Base-by-base conservation (phyloP, 192 early-diverging fungal genomes). In the Pecoramyces ruminantium region DNA sequence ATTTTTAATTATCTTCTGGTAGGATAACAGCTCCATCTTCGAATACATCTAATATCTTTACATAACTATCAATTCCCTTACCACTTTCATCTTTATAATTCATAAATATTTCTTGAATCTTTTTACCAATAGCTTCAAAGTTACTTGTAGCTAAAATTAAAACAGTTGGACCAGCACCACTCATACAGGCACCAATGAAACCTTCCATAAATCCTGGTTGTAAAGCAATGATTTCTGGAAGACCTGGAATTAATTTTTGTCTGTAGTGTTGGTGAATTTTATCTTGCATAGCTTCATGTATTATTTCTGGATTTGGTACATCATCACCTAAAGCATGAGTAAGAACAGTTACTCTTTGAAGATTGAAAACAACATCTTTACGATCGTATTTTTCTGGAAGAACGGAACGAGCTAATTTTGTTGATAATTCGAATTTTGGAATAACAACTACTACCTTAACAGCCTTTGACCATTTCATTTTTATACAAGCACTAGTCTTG, bases 151-250 rank as follows among this genome's bases (percentile, higher is more conserved):
- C 96, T 78, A 99, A 86, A 25, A 93, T 95, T 39, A 99, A 87
- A 51, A 99, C 95, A 38, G 96, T 98, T 27, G 98, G 98, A 1
- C 98, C 98, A 8, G 98, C 98, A 77, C 98, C 98, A n/a, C n/a
- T n/a, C n/a, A n/a, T n/a, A n/a, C n/a, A n/a, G n/a, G n/a, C n/a
- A n/a, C n/a, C n/a, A n/a, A 81, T 93, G 94, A 96, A 98, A 38
- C 95, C 92, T 13, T 97, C 98, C 6, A 98, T 88, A 25, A 99
- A 85, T 8, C 96, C 96, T 0, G 94, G 94, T 29, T 90, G 85
- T 21, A 92, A 86, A 16, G 87, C 81, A 29, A 99, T 86, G 85
- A 98, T 93, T 82, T 96, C 90, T 29, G 94, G 86, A 78, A 99
- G 88, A 29, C n/a, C n/a, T n/a, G n/a, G n/a, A n/a, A n/a, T n/a